Base-by-base conservation (phyloP, 176 grass and related monocot species). In the Hsuehochloa calcarea region DNA sequence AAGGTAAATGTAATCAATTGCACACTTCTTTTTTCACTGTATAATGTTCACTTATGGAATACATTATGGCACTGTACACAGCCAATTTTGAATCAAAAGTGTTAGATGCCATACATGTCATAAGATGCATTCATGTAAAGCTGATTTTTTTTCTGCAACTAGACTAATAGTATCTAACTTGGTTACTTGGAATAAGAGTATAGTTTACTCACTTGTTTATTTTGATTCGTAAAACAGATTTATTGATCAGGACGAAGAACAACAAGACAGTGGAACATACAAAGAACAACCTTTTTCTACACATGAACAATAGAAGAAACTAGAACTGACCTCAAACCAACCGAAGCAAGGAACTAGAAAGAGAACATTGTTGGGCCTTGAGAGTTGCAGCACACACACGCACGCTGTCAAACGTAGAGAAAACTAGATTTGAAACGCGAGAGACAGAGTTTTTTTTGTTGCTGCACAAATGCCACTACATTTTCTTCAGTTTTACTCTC, bases 281-380 rank as follows among this genome's bases (percentile, higher is more conserved):
- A 58, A 77, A 35, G 75, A 51, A 46, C 71, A 56, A 72, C 69
- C 43, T 29, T 77, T 62, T 12, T 20, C 55, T 50, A 20, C 47
- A 67, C 19, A 51, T 55, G 89, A 88, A 85, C 85, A 70, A 82
- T 41, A 76, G 6, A 88, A 82, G 17, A 82, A 77, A 82, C 14
- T 17, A 72, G 78, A 91, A 45, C 39, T 31, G 29, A 68, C 20
- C 13, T 10, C 31, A 70, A 34, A 71, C 41, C 27, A 78, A 69
- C 26, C 46, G 62, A 85, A 73, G 76, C 63, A 51, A 60, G 70
- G 67, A 10, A 65, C 54, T 27, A 84, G 89, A 79, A 86, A 80
- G 23, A 80, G 52, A 70, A 37, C 82, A 49, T 59, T 47, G n/a
- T n/a, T n/a, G n/a, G n/a, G n/a, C n/a, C n/a, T n/a, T n/a, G n/a